Base-by-base conservation (phyloP, 2,329 filamentous ascomycete genomes). In the Leptographium radiaticola region DNA sequence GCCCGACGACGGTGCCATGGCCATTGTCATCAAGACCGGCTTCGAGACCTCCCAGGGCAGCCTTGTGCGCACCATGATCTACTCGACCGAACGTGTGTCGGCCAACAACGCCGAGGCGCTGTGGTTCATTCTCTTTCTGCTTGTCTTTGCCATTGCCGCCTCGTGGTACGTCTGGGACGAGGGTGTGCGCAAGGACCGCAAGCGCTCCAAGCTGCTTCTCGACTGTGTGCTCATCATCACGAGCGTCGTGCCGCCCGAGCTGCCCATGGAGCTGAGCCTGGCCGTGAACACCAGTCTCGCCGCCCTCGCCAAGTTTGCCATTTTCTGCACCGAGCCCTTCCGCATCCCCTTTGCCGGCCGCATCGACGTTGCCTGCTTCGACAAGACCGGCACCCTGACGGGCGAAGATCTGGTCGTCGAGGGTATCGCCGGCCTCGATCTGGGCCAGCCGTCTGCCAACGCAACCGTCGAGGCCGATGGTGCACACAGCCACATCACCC, bases 81-180 rank as follows among this genome's bases (percentile, higher is more conserved):
- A 95, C 74, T 96, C 94, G 1, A 98, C 93, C 2, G 93, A 98
- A 70, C 89, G 91, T 60, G 91, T 98, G 30, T 97, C 91, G n/a
- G 93, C 93, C 62, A 96, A 96, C 72, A 97, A 98, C 65, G 84
- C 84, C 46, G 93, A 98, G 70, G 93, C 93, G 2, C 73, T 98
- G n/a, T 77, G 95, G 57, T 98, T 98, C 74, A 98, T 98, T 60
- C 77, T 98, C 56, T 98, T 98, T 77, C 79, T 98, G 33, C 80
- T 95, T 53, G 80, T 97, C 62, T 98, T 98, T 71, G 94, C 94
- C 62, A 81, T 98, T 66, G 94, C 93, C 54, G 93, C 93, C 52
- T 95, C 93, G 13, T 96, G 93, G 90, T 98, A 98, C 68, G 93
- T 98, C 56, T 98, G 93, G 93, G 82, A 90, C 58, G 91, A 98